Evolutionary conservation across 768 basidiomycete species (phyloP), one percentile per base, ranked within the genome.

Genomic region (Phaffia australis): DNA sequence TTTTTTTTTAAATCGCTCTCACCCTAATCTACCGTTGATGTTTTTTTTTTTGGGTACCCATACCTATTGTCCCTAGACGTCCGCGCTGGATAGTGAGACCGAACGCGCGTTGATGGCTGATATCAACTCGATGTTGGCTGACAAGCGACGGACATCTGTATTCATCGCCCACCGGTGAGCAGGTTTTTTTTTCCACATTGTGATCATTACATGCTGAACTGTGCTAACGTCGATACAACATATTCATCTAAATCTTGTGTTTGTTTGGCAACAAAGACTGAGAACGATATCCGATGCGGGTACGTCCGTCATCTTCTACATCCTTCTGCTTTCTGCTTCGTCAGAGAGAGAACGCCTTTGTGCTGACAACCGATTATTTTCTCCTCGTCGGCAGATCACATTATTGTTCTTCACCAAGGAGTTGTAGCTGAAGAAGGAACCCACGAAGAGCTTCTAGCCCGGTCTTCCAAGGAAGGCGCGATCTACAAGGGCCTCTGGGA

Each of bases 21-120:
- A 21, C 8, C 9, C 56, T 49, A 21, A 3, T 11, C 25, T 42
- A 11, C 23, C 15, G 3, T 50, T 29, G 19, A 21, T 15, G 1
- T 21, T 52, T 16, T 14, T 42, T 14, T 32, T 19, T 6, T 9
- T 15, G 14, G 23, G 49, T 66, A 50, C 0, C 11, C 9, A 25
- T 19, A 59, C 64, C 27, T 21, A 47, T 30, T 29, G 49, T 51
- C 59, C 35, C 2, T 70, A 94, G 92, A 99, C 95, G 0, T 95
- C 92, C 0, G 93, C 95, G 0, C 78, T 99, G 69, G 95, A 99
- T 73, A 88, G 90, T 1, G 88, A 89, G 71, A 98, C 95, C 0
- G 95, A 99, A 75, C 82, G 85, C 2, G 93, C 95, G 75, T 79
- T 99, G 52, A 98, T 97, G 92, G 82, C 84, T 72, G 95, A 94